Evolutionary conservation across 441 rosid genomes (phyloP).

Genomic region (Dalechampia spathulata): DNA sequence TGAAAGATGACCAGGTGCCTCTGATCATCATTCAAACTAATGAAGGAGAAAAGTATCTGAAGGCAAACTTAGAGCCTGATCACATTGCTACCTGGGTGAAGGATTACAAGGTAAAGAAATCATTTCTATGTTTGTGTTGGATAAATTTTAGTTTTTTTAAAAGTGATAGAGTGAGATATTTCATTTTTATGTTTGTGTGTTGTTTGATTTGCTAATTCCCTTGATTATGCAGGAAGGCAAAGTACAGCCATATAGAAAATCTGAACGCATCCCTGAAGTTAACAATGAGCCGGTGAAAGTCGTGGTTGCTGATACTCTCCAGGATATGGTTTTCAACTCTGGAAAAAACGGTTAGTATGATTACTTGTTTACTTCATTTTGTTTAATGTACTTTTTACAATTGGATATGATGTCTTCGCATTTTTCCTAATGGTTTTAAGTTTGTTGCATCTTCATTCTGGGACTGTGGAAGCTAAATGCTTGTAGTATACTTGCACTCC

Average conservation of each 20-base stretch:
- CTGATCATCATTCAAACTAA: slow-evolving; percentile 59
- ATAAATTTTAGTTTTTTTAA: background rate
- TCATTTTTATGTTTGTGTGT: background rate
- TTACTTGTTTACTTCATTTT: background rate
- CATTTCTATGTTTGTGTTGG: background rate
- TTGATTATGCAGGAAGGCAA: slow-evolving; percentile 62
- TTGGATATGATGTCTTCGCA: background rate
- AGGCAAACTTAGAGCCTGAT: slow-evolving; percentile 54
- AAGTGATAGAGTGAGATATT: background rate
- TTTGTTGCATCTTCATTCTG: too few relatives aligned
- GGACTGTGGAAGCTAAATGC: background rate
- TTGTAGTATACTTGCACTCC: background rate
- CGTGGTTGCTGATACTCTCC: slow-evolving; percentile 77
- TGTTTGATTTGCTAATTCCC: background rate
- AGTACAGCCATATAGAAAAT: slow-evolving; percentile 48
- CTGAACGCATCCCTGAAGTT: slow-evolving; percentile 80
- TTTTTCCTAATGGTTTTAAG: background rate
- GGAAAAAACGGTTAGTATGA: slow-evolving; percentile 71
- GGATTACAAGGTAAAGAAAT: slow-evolving; percentile 66
- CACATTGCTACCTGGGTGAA: slow-evolving; percentile 77
- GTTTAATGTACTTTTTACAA: background rate
- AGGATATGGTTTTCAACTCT: slow-evolving; percentile 72
- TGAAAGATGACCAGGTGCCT: slow-evolving; percentile 74
- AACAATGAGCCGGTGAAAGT: slow-evolving; percentile 89
- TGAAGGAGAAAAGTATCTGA: slow-evolving; percentile 70